A percentile compares a stretch with the other conserved stretches of the same genome.
These are phyloP conservation scores for Rhodotorula sphaerocarpa DNA, from an alignment of 768 basidiomycete species.

Conservation along the genomic window DNA sequence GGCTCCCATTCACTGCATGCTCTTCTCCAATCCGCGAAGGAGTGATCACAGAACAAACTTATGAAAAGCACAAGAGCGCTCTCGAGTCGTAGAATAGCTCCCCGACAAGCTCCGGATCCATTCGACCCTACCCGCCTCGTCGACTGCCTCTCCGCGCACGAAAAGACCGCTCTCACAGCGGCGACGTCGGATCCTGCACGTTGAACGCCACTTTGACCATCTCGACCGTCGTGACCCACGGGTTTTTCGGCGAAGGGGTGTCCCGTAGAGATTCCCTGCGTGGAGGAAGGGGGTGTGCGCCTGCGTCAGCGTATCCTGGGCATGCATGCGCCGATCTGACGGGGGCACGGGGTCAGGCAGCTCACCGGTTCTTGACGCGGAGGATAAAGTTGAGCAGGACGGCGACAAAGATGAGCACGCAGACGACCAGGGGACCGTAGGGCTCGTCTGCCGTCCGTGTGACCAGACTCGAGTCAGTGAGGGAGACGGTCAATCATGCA, in stretches of 20 bases:
- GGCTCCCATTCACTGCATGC: no score
- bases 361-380: conserved; percentile 47
- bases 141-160: no score
- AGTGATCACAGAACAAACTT: no score
- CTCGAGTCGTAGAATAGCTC: no score
- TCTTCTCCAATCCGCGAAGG: no score
- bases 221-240: conserved; percentile 30
- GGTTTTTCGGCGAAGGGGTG: conserved; percentile 35
- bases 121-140: no score
- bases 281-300: neutral
- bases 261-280: conserved; percentile 22
- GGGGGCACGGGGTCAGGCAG: neutral
- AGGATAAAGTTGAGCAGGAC: conserved; percentile 80
- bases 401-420: conserved; percentile 72
- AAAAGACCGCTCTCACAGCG: no score
- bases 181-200: conserved; percentile 1
- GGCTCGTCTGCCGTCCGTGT: conserved; percentile 72
- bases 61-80: no score
- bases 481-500: conserved; percentile 57
- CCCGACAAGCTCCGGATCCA: no score
- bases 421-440: conserved; percentile 73
- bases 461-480: neutral
- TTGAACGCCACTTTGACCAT: conserved; percentile 4
- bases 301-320: no score
- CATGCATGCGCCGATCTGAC: neutral